phyloP scores from a whole-genome alignment of 345 rosid genomes.

The Syzygium aqueum region DNA sequence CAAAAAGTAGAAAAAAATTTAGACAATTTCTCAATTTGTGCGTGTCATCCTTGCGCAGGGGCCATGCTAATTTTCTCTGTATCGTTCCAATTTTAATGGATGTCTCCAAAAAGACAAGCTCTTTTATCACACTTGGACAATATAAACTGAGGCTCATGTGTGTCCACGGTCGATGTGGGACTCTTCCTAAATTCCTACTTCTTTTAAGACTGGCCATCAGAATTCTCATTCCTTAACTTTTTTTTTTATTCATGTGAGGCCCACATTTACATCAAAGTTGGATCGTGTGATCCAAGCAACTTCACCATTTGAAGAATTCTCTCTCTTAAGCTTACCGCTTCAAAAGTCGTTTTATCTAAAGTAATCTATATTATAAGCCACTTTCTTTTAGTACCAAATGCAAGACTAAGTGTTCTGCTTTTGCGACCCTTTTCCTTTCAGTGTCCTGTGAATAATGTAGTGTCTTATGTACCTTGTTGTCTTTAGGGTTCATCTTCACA shows the following conservation, averaged over 20 bases:
- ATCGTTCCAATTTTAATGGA: background rate
- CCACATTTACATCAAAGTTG: background rate
- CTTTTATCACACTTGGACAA: accelerated
- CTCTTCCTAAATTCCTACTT: background rate
- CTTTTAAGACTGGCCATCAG: background rate
- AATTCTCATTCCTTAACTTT: background rate
- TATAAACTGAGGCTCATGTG: background rate
- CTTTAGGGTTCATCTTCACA: background rate
- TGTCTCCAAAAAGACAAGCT: background rate
- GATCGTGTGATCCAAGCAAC: background rate
- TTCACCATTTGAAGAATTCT: background rate
- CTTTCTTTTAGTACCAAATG: background rate
- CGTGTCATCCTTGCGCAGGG: background rate
- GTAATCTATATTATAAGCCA: background rate
- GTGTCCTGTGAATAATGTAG: accelerated
- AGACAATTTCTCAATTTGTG: background rate
- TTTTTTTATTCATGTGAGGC: background rate
- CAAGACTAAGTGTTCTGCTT: background rate
- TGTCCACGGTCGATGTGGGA: background rate
- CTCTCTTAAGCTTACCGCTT: background rate
- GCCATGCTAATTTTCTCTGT: background rate
- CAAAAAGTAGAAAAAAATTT: background rate
- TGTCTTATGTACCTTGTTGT: background rate
- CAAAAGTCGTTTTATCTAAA: background rate
- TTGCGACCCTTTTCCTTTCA: background rate